Evolutionary conservation across 257 asterid species (phyloP), one percentile per base, ranked within the genome.

Genomic region (Ophiorrhiza pumila): DNA sequence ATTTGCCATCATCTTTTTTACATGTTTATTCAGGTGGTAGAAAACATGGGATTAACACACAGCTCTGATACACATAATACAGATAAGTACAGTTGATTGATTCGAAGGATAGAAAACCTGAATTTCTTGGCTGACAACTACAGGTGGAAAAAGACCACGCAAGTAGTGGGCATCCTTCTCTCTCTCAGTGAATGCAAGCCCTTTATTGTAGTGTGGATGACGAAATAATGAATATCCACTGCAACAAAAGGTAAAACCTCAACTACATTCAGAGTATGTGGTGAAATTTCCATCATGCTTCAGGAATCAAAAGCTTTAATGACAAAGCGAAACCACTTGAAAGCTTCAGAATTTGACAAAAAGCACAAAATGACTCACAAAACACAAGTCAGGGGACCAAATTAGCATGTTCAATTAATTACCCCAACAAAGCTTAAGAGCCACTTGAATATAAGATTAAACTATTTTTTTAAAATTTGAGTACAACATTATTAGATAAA

Each of bases 191-290:
- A 95, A 95, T 67, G 97, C 97, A 62, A 95, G 97, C 71, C 99
- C 99, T 81, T 95, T 95, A 83, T 95, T 95, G 82, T 87, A 86
- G 85, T 95, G 99, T 0, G 98, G 99, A 72, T 95, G 96, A 5
- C 99, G 96, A 94, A 95, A 76, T 89, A 95, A 87, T 39, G 91
- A 91, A 81, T 90, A 95, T 67, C 99, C 99, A 89, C 99, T 95
- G 68, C 79, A 80, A 53, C 63, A 61, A 64, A 60, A 78, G 52
- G 74, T 66, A 68, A 63, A 71, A 52, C 31, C 63, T 17, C 18
- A 10, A 35, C 39, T 49, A 14, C 23, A n/a, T 47, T 71, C 53
- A 47, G 67, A 37, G 17, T 15, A 55, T 23, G 60, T 14, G 23
- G 31, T n/a, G 25, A 43, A 58, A 67, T 47, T 57, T 43, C 39